Evolutionary conservation across 1,284 basidiomycete species (phyloP).

Genomic region (Cryptococcus sp.): DNA sequence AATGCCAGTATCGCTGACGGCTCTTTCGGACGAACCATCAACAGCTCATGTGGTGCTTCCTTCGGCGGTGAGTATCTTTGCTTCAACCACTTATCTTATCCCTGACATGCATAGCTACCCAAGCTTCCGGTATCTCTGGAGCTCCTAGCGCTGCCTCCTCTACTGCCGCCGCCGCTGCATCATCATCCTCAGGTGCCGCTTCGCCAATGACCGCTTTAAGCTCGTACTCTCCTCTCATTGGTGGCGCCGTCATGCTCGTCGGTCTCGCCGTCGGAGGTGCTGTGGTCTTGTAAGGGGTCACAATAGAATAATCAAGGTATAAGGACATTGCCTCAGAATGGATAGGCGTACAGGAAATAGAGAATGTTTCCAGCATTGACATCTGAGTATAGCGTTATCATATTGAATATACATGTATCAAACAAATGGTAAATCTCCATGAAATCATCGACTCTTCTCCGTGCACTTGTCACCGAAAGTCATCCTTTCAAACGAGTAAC

Average conservation of each 20-base stretch:
- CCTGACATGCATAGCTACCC: not conserved
- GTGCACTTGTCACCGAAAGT: no score
- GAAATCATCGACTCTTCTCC: no score
- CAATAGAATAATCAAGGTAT: not conserved
- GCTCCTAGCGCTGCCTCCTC: not conserved
- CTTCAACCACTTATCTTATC: not conserved
- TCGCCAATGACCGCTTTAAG: not conserved
- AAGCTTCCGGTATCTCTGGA: not conserved
- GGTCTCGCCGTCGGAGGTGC: not conserved
- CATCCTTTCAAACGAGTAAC: no score
- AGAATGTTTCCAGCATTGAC: no score
- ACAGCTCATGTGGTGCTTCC: conserved; percentile 27
- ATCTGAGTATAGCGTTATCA: no score
- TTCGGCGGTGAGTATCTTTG: conserved; percentile 30
- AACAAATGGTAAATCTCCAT: no score
- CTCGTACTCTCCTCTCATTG: not conserved
- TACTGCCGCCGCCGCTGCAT: conserved; percentile 3
- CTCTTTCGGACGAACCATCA: conserved; percentile 24
- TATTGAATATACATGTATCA: no score
- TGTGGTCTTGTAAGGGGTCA: not conserved
- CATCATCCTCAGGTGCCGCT: conserved; percentile 9
- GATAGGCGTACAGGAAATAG: no score
- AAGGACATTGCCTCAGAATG: not conserved
- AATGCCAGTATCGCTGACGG: conserved; percentile 27
- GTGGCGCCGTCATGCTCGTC: not conserved